Conservation (phyloP, 768 basidiomycete species). For the Tylopilus intermedius region DNA sequence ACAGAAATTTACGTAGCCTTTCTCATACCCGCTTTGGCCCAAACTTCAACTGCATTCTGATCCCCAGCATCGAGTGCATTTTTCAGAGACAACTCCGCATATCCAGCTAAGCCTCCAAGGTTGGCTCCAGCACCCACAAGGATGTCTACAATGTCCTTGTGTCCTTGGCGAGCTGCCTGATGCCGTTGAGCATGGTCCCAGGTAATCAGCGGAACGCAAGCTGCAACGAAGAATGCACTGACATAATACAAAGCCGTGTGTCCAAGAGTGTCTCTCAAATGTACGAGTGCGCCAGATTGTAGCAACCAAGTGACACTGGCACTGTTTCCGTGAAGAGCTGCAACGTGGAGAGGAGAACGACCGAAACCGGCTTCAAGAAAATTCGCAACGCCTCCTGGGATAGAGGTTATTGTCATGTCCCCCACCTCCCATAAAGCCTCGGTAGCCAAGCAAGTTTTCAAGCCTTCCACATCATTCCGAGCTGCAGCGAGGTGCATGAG, state of each 20-base stretch:
- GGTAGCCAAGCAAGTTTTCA: conserved; percentile 54
- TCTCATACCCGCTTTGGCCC: conserved; percentile 50
- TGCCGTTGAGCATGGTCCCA: neutral
- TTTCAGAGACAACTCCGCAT: conserved; percentile 43
- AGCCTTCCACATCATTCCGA: conserved; percentile 57
- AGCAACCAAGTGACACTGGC: conserved; percentile 46
- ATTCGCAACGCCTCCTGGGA: conserved; percentile 70
- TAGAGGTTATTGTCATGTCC: conserved; percentile 18
- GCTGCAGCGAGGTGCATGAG: conserved; percentile 77
- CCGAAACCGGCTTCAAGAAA: conserved; percentile 66
- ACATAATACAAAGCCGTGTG: conserved; percentile 85
- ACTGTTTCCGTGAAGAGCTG: conserved; percentile 61
- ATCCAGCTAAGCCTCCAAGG: conserved; percentile 60
- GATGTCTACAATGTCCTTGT: conserved; percentile 53
- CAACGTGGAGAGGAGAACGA: conserved; percentile 73
- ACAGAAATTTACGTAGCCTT: neutral
- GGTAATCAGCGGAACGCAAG: conserved; percentile 1
- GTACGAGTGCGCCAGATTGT: conserved; percentile 73
- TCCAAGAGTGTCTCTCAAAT: conserved; percentile 72
- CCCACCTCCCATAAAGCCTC: conserved; percentile 24
- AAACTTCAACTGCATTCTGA: conserved; percentile 41
- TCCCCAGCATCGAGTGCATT: conserved; percentile 40
- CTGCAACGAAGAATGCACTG: conserved; percentile 18
- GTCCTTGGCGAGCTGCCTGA: conserved; percentile 73
- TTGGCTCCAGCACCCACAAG: conserved; percentile 72